Conservation (phyloP, 2,329 filamentous ascomycete species). For the Malbranchea cinnamomea region DNA sequence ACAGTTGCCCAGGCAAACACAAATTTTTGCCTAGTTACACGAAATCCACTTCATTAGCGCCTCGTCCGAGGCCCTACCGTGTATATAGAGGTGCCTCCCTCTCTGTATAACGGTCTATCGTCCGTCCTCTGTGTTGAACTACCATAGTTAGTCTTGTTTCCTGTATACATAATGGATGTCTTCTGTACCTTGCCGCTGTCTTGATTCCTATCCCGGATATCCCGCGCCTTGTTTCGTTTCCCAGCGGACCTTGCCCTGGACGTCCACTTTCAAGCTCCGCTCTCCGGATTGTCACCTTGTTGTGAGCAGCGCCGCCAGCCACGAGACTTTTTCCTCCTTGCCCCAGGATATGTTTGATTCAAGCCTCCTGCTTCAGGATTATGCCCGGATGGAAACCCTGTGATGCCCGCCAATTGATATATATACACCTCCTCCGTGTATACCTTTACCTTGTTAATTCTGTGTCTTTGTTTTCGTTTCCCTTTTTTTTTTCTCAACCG, state of each 20-base stretch:
- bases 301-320: conserved; percentile 9
- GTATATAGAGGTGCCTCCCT: too few relatives aligned
- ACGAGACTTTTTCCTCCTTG: conserved; percentile 4
- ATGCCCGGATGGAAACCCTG: conserved; percentile 7
- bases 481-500: conserved; percentile 5
- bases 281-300: conserved; percentile 3
- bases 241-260: conserved; percentile 2
- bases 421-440: conserved; percentile 1
- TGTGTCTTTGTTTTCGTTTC: conserved; percentile 3
- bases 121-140: too few relatives aligned
- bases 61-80: too few relatives aligned
- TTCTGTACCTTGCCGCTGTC: background rate
- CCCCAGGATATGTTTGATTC: conserved; percentile 10
- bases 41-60: too few relatives aligned
- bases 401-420: conserved; percentile 4
- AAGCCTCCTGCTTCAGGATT: conserved; percentile 8
- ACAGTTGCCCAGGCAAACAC: too few relatives aligned
- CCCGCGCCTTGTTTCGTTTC: conserved; percentile 1
- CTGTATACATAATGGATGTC: too few relatives aligned
- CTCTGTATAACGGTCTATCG: too few relatives aligned
- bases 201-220: conserved; percentile 5
- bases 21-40: too few relatives aligned
- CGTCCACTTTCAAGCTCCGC: conserved; percentile 2
- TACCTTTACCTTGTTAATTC: conserved; percentile 2
- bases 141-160: too few relatives aligned